Conservation (phyloP, 208 protist genomes). For the Leishmania turanica region DNA sequence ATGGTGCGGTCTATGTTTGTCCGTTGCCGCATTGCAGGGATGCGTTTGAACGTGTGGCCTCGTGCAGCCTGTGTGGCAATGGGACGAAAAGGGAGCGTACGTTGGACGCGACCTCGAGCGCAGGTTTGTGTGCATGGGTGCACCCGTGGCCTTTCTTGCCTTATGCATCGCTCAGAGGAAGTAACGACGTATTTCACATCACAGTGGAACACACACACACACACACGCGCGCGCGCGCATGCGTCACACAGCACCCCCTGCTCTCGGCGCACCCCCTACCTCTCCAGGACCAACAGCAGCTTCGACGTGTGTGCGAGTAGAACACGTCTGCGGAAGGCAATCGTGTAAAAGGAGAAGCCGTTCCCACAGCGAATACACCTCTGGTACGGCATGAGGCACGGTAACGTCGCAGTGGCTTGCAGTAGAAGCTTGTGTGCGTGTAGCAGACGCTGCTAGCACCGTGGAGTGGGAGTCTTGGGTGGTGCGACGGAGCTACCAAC, state of each 20-base stretch:
- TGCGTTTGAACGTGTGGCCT: no score
- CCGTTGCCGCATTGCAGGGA: not conserved
- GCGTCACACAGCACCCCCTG: not conserved
- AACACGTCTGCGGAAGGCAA: not conserved
- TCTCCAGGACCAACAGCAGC: not conserved
- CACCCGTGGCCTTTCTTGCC: not conserved
- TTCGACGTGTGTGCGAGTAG: not conserved
- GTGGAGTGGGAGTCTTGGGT: not conserved
- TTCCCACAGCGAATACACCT: not conserved
- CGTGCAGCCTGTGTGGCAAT: not conserved
- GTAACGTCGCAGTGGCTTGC: not conserved
- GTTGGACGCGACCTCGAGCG: not conserved
- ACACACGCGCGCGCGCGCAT: not conserved
- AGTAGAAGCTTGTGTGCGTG: not conserved
- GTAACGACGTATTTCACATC: slow-evolving; percentile 4
- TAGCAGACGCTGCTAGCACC: not conserved
- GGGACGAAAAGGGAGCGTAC: not conserved
- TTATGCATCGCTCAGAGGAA: not conserved
- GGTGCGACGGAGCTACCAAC: not conserved
- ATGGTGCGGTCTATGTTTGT: not conserved
- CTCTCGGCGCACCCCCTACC: not conserved
- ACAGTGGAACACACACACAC: not conserved
- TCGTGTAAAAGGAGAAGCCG: not conserved
- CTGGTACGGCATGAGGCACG: not conserved
- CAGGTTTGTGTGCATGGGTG: not conserved